phyloP scores from a whole-genome alignment of 1,139 yeast species.

The Nakaseomyces delphensis region DNA sequence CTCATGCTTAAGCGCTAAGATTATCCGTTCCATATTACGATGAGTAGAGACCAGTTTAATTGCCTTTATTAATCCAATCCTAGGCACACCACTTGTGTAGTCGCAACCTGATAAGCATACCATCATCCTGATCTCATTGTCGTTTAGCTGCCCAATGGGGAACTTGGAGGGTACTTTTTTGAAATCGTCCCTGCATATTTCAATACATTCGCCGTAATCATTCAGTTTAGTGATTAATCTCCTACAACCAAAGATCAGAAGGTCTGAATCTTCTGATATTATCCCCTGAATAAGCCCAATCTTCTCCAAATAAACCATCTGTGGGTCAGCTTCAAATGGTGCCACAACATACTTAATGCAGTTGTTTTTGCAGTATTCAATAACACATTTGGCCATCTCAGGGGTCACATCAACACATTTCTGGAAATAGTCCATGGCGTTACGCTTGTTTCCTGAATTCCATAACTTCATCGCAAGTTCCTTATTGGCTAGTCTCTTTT shows the following conservation, averaged over 20 bases:
- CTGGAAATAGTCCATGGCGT: conserved; percentile 62
- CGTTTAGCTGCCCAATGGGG: conserved; percentile 42
- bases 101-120: conserved; percentile 95
- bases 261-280: conserved; percentile 89
- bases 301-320: conserved; percentile 82
- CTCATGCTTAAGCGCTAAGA: conserved; percentile 52
- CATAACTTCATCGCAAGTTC: conserved; percentile 45
- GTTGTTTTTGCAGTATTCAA: conserved; percentile 56
- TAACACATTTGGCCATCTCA: conserved; percentile 79
- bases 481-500: conserved; percentile 49
- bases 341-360: conserved; percentile 76
- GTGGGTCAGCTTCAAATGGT: conserved; percentile 98
- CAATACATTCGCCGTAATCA: conserved; percentile 68
- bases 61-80: conserved; percentile 76
- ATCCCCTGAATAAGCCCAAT: conserved; percentile 73
- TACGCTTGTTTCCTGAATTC: conserved; percentile 43
- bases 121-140: conserved; percentile 57
- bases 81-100: conserved; percentile 78
- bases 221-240: conserved; percentile 71
- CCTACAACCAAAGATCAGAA: conserved; percentile 79
- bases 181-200: conserved; percentile 51
- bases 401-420: conserved; percentile 85
- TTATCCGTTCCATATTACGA: conserved; percentile 44
- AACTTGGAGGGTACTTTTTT: conserved; percentile 34
- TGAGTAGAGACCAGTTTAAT: conserved; percentile 49